Evolutionary conservation across 2,329 filamentous ascomycete genomes (phyloP).

Genomic region (Karstenula rhodostoma): DNA sequence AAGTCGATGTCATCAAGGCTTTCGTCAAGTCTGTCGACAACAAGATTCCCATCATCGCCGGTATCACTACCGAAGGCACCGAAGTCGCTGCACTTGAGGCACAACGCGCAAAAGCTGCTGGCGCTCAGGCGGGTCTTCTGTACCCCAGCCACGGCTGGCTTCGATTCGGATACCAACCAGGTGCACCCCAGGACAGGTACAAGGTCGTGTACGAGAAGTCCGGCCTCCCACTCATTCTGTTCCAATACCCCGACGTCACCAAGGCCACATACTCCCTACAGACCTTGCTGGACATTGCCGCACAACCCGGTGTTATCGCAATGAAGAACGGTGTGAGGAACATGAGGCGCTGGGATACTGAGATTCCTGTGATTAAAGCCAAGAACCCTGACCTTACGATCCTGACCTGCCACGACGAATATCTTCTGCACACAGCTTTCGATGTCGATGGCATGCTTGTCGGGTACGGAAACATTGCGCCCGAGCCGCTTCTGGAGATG

Average conservation of each 20-base stretch:
- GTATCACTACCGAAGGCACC: constrained; percentile 63
- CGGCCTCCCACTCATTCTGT: constrained; percentile 60
- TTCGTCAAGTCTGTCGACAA: constrained; percentile 62
- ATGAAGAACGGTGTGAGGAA: constrained; percentile 67
- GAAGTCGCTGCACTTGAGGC: constrained; percentile 62
- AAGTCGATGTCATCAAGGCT: constrained; percentile 59
- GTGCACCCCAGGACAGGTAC: constrained; percentile 63
- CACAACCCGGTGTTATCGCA: constrained; percentile 61
- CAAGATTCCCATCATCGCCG: constrained; percentile 61
- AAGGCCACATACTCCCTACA: constrained; percentile 62
- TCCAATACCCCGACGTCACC: constrained; percentile 63
- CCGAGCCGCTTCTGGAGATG: constrained; percentile 59
- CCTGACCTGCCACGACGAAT: constrained; percentile 63
- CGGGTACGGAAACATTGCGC: constrained; percentile 63
- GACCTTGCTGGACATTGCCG: constrained; percentile 62
- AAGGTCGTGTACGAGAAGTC: constrained; percentile 60
- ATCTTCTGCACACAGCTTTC: constrained; percentile 61
- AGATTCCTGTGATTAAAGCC: constrained; percentile 61
- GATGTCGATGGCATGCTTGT: constrained; percentile 64
- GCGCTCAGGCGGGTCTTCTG: constrained; percentile 60
- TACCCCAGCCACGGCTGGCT: constrained; percentile 65
- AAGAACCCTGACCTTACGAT: constrained; percentile 61
- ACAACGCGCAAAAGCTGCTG: constrained; percentile 60
- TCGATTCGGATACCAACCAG: constrained; percentile 63
- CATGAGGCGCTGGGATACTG: constrained; percentile 65